Base-by-base conservation (phyloP, 2,329 filamentous ascomycete genomes). In the Colletotrichum sansevieriae region DNA sequence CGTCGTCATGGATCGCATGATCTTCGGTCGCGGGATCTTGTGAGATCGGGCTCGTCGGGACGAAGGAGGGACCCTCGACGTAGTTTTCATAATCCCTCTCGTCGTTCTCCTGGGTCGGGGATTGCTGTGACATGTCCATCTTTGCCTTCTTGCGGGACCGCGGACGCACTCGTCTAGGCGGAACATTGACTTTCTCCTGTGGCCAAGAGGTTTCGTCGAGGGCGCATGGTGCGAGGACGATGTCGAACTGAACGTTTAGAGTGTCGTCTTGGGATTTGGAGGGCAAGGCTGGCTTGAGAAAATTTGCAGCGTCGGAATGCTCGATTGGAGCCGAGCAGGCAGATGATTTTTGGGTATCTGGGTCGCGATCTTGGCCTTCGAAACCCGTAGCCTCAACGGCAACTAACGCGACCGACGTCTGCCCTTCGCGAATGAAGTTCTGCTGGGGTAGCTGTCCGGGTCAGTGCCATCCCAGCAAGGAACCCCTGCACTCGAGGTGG, bases 31-130 rank as follows among this genome's bases (percentile, higher is more conserved):
- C 73, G 15, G 73, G 13, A 58, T 55, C 60, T 70, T 43, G 70
- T 46, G 37, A 74, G 73, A 29, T 71, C n/a, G 62, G 67, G 41
- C 63, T 74, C 25, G 54, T 72, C 33, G 49, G 29, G 3, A 68
- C 44, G 18, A 73, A 58, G n/a, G 68, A 65, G 5, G 49, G 64
- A 10, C 55, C 72, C 37, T 81, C 78, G 39, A 77, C 75, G 39
- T 73, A 73, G 39, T 57, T 61, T 49, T 71, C 83, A 72, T 89
- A 89, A 76, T 87, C 87, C 43, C 87, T 83, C 54, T 81, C 85
- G 51, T 84, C 82, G 71, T 89, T 89, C 66, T 82, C 79, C 75
- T 89, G 87, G 1, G 87, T 89, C 1, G 84, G 84, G 10, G 86
- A 86, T 64, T 84, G 81, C 46, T 85, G 83, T 11, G 84, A 86